Percentiles rank a stretch among this genome's conserved stretches.
Evolutionary conservation across 2,329 filamentous ascomycete genomes (phyloP).

Genomic region (Didymella exigua): DNA sequence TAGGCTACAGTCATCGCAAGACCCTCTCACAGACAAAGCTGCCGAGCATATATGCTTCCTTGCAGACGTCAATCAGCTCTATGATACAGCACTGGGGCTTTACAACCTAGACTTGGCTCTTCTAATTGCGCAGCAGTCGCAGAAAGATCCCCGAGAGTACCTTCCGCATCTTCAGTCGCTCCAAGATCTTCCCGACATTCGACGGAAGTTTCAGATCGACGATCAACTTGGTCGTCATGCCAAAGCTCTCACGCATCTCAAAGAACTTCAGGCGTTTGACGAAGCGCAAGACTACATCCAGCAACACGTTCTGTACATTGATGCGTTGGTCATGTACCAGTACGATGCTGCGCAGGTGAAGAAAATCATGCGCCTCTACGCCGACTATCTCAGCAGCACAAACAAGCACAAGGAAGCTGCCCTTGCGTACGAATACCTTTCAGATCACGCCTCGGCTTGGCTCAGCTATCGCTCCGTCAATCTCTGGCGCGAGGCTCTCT

Average conservation of each 20-base stretch:
- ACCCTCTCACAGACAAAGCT: conserved; percentile 75
- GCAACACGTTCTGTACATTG: conserved; percentile 79
- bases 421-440: conserved; percentile 85
- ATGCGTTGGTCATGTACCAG: conserved; percentile 80
- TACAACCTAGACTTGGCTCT: conserved; percentile 91
- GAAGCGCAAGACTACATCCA: conserved; percentile 78
- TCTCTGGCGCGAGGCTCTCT: conserved; percentile 90
- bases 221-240: conserved; percentile 77
- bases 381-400: conserved; percentile 72
- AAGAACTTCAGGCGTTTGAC: conserved; percentile 73
- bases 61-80: conserved; percentile 88
- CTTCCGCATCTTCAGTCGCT: conserved; percentile 90
- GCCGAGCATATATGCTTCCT: conserved; percentile 98
- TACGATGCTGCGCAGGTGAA: conserved; percentile 73
- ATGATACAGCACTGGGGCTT: conserved; percentile 85
- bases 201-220: conserved; percentile 84
- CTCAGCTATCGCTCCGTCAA: conserved; percentile 83
- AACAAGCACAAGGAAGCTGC: conserved; percentile 87
- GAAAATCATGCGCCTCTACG: conserved; percentile 77
- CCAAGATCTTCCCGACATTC: conserved; percentile 72
- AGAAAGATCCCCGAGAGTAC: conserved; percentile 94
- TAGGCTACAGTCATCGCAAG: conserved; percentile 62
- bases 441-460: conserved; percentile 74
- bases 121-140: conserved; percentile 91
- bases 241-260: conserved; percentile 80